Evolutionary conservation across 148 eudicot genomes (phyloP), one percentile per base, ranked within the genome.

Genomic region (Dysphania ambrosioides): DNA sequence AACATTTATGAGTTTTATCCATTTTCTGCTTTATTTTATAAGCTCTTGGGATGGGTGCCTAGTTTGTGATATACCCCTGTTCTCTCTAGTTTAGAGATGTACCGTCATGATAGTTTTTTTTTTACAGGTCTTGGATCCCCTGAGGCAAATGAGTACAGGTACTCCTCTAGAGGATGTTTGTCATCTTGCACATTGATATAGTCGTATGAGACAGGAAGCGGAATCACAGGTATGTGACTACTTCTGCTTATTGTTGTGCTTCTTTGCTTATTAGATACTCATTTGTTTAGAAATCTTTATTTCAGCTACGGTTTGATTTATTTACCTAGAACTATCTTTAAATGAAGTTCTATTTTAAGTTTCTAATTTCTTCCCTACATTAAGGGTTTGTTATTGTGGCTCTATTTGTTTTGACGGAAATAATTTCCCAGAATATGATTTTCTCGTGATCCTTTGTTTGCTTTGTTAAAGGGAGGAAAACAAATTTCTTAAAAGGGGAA

Each of bases 181-280:
- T 26, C 98, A 95, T 80, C 98, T 95, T 78, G 98, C 97, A 74
- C 98, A 95, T 74, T 87, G 97, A 36, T 95, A 95, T 75, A 92
- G 97, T 84, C 84, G 86, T 81, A 95, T 95, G 98, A 88, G 98
- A 83, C 98, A 95, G 80, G 98, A 95, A 82, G 98, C 98, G 62
- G 98, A 95, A 87, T 67, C 86, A 55, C 97, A 88, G 92, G 98
- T 95, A 85, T 68, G 68, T 73, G 47, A 72, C 79, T 55, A 40
- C 67, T 73, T 53, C 82, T 34, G 66, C 74, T 26, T 10, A 31
- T 24, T 21, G 1, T 32, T 16, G 21, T 79, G 40, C 26, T 24
- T 66, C 21, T 56, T 19, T 58, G 34, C 63, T 65, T 27, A n/a
- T 26, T 30, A 38, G 10, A 12, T 62, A 42, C 21, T 51, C 15